Conservation (phyloP, 768 basidiomycete species). For the Collybia mongolica region DNA sequence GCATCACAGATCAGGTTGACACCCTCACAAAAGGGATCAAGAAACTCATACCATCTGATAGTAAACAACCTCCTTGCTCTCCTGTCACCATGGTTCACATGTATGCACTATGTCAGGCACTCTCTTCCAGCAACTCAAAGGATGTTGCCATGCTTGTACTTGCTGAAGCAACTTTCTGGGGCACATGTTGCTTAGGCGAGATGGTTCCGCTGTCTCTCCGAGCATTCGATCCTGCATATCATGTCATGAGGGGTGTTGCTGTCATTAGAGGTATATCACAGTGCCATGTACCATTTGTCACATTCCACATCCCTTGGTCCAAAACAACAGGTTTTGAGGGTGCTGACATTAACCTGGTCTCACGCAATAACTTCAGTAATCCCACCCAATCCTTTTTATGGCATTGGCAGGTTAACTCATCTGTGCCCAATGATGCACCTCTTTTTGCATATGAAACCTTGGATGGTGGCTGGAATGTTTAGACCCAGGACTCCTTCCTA, state of each 20-base stretch:
- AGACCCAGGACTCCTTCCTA: not conserved
- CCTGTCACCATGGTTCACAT: conserved; percentile 37
- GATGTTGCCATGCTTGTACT: conserved; percentile 34
- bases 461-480: not conserved
- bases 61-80: not conserved
- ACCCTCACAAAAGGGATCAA: conserved; percentile 10
- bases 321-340: conserved; percentile 23
- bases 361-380: not conserved
- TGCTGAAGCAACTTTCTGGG: conserved; percentile 33
- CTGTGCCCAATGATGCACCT: conserved; percentile 7
- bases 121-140: conserved; percentile 23
- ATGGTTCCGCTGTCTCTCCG: conserved; percentile 12
- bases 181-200: conserved; percentile 29
- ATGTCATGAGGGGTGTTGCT: not conserved
- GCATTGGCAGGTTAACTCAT: conserved; percentile 17
- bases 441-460: conserved; percentile 11
- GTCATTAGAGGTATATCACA: not conserved
- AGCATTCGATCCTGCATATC: not conserved
- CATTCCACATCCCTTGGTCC: conserved; percentile 29
- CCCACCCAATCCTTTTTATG: conserved; percentile 11
- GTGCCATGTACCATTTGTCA: not conserved
- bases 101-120: conserved; percentile 9
- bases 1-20: conserved; percentile 20
- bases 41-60: not conserved
- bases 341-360: conserved; percentile 11